Percentiles rank a stretch among this genome's conserved stretches.
These are phyloP conservation scores for Myriosclerotinia curreyana DNA, from an alignment of 2,329 filamentous ascomycete species.

Conservation along the genomic window DNA sequence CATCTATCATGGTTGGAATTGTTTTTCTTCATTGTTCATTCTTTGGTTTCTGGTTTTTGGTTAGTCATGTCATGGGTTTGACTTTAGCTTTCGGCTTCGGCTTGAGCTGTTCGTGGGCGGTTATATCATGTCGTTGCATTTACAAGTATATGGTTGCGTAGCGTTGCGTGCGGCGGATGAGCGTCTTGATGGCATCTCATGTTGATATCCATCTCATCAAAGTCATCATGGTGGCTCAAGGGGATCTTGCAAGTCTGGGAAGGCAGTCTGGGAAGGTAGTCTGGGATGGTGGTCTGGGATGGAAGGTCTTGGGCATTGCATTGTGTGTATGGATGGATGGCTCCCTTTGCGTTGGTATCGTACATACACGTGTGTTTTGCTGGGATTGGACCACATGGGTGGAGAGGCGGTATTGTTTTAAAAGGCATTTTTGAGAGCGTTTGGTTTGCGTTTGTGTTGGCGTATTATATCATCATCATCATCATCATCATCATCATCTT, in stretches of 20 bases:
- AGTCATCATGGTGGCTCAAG: slow-evolving; percentile 6
- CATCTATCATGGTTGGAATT: neutral
- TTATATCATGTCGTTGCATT: slow-evolving; percentile 18
- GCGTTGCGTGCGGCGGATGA: slow-evolving; percentile 7
- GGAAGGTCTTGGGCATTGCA: neutral
- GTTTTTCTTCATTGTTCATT: neutral
- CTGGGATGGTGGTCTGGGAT: neutral
- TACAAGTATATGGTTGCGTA: slow-evolving; percentile 15
- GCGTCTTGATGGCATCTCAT: slow-evolving; percentile 7
- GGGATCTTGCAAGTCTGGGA: neutral
- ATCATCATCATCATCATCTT: neutral
- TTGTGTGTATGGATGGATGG: neutral
- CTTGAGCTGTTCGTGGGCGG: slow-evolving; percentile 12
- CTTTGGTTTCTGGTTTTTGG: slow-evolving; percentile 6
- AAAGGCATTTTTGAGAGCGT: neutral
- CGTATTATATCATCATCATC: neutral
- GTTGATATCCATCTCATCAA: slow-evolving; percentile 6
- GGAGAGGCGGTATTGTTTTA: neutral
- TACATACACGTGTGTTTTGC: neutral
- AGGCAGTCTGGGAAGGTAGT: neutral
- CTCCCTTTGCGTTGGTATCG: neutral
- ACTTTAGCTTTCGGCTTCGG: neutral
- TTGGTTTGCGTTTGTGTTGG: neutral
- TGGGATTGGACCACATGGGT: neutral
- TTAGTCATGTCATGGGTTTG: neutral